Evolutionary conservation across 2,329 filamentous ascomycete genomes (phyloP).

Genomic region (Myriosclerotinia scirpicola): DNA sequence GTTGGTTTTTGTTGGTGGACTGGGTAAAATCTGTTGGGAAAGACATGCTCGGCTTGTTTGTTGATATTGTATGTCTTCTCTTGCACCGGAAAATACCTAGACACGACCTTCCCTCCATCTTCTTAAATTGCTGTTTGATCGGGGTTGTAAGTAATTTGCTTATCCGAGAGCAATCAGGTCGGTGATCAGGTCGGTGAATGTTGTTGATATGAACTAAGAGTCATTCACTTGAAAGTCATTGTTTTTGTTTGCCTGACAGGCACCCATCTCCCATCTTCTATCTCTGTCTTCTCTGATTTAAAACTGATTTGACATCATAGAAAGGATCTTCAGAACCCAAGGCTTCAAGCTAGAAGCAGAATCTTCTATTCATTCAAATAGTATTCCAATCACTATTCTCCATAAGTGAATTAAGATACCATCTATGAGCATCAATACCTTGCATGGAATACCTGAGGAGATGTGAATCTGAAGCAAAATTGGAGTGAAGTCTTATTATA

Average conservation of each 20-base stretch:
- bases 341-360: background rate
- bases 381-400: background rate
- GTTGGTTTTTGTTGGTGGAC: background rate
- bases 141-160: background rate
- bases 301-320: background rate
- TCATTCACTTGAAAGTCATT: too few species aligned
- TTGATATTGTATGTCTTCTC: background rate
- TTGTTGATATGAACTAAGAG: background rate
- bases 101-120: background rate
- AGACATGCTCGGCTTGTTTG: background rate
- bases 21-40: constrained; percentile 3
- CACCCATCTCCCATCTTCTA: background rate
- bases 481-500: background rate
- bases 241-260: background rate
- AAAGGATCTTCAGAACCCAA: background rate
- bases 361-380: background rate
- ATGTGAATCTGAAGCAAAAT: background rate
- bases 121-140: background rate
- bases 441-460: background rate
- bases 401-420: background rate
- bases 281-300: background rate
- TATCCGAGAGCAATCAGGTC: background rate
- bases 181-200: background rate
- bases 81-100: background rate
- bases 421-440: background rate